Evolutionary conservation across 2,329 filamentous ascomycete species (phyloP).

Genomic region (Torrubiellomyces zombiae): DNA sequence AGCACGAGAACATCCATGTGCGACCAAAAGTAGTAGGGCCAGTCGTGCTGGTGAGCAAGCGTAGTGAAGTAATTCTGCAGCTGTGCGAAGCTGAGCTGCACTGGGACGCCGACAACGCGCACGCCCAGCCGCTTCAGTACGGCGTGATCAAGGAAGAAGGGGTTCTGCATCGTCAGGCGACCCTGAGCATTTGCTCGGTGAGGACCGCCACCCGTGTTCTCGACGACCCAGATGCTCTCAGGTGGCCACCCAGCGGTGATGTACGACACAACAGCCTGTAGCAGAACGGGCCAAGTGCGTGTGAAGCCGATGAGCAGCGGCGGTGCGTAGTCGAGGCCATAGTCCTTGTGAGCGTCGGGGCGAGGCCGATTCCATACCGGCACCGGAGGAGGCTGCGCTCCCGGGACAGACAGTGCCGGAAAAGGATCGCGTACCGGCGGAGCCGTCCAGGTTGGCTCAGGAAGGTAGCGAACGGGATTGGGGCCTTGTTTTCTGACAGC

Average conservation of each 20-base stretch:
- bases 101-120: constrained; percentile 31
- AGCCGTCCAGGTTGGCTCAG: constrained; percentile 15
- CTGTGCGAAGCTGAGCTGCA: constrained; percentile 35
- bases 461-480: no score
- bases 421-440: constrained; percentile 25
- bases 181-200: constrained; percentile 33
- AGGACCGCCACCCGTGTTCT: constrained; percentile 42
- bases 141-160: constrained; percentile 37
- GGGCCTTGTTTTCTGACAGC: no score
- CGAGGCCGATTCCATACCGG: constrained; percentile 26
- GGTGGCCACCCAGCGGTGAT: constrained; percentile 42
- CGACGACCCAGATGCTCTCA: constrained; percentile 37
- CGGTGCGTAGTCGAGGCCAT: constrained; percentile 21
- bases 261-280: constrained; percentile 39
- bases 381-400: constrained; percentile 21
- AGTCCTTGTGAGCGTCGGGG: constrained; percentile 19
- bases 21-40: constrained; percentile 37
- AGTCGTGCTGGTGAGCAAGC: constrained; percentile 24
- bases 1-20: constrained; percentile 35
- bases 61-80: constrained; percentile 36
- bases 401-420: constrained; percentile 19
- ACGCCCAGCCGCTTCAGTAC: constrained; percentile 33
- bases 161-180: constrained; percentile 33
- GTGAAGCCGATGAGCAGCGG: constrained; percentile 45
- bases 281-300: constrained; percentile 34